Evolutionary conservation across 176 grass and related monocot genomes (phyloP), one percentile per base, ranked within the genome.

Genomic region (Paspalum notatum): DNA sequence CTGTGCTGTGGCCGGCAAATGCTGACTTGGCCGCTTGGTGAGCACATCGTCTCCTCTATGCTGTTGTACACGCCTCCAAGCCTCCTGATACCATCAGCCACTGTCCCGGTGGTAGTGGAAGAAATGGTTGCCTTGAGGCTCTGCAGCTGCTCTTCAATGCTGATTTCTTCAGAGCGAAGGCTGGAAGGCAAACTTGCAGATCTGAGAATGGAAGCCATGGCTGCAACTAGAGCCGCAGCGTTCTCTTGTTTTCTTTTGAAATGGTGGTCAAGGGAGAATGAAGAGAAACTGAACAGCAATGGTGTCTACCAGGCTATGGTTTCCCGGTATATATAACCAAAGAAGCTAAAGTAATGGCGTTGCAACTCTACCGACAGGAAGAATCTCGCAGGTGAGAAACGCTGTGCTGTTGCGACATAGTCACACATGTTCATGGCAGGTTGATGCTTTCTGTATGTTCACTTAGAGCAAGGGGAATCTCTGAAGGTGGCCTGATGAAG

Each of bases 161-260:
- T 5, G 52, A 73, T 72, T n/a, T 66, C 22, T 5, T 68, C 27
- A 4, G 79, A 71, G 47, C 24, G 40, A 46, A 66, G 47, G 3
- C 72, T 82, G 3, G 79, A 87, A 20, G 85, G 85, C 57, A 87
- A 14, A 16, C 85, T 82, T n/a, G 41, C 27, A 18, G 74, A 79
- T 73, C 80, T 72, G 27, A 79, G 58, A 50, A 71, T 69, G 67
- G 42, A 60, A 71, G 79, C 66, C 79, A 81, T 81, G 66, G 66
- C 32, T 47, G 4, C 9, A 53, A 62, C 22, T 47, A 25, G 66
- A 60, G 42, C n/a, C 61, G 3, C 32, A 32, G 32, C 3, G 32
- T 32, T 32, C 32, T 32, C 32, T 32, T 32, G 32, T 32, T 32
- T 32, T 32, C 32, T 32, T 32, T 32, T 32, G 32, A 32, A 32